Percentiles rank a stretch among this genome's conserved stretches.
Conservation (phyloP, 2,329 filamentous ascomycete species). For the Pseudogymnoascus sp. region DNA sequence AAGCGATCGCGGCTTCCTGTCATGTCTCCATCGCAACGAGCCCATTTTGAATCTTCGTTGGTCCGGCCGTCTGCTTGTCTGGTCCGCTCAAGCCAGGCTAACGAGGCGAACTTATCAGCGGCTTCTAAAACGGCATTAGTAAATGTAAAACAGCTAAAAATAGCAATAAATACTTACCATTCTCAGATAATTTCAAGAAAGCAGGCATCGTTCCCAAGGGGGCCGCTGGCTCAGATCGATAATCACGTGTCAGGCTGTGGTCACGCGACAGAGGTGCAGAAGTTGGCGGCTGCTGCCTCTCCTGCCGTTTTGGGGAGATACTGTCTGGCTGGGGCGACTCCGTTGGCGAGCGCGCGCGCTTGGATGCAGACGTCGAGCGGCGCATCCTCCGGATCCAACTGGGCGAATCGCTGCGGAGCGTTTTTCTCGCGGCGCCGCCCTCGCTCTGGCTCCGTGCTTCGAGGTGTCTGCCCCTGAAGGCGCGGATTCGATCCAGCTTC, state of each 20-base stretch:
- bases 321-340: constrained; percentile 12
- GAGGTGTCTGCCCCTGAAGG: constrained; percentile 24
- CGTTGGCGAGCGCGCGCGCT: constrained; percentile 21
- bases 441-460: constrained; percentile 1
- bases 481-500: constrained; percentile 27
- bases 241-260: constrained; percentile 1
- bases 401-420: constrained; percentile 18
- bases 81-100: constrained; percentile 49
- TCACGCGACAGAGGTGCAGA: constrained; percentile 1
- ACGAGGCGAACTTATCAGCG: constrained; percentile 47
- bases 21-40: constrained; percentile 47
- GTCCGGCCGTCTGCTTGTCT: constrained; percentile 29
- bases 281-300: neutral
- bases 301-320: neutral
- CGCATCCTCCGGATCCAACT: constrained; percentile 27
- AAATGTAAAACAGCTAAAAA: constrained; percentile 16
- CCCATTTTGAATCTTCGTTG: constrained; percentile 40
- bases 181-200: constrained; percentile 44
- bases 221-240: neutral
- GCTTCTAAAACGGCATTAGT: constrained; percentile 14
- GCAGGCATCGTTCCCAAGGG: constrained; percentile 34
- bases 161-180: constrained; percentile 36
- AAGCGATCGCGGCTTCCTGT: constrained; percentile 71
- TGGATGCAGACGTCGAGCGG: constrained; percentile 18
- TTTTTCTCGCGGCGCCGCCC: constrained; percentile 11